Evolutionary conservation across 371 early-diverging fungal species (phyloP).

Genomic region (Actinomortierella ambigua): DNA sequence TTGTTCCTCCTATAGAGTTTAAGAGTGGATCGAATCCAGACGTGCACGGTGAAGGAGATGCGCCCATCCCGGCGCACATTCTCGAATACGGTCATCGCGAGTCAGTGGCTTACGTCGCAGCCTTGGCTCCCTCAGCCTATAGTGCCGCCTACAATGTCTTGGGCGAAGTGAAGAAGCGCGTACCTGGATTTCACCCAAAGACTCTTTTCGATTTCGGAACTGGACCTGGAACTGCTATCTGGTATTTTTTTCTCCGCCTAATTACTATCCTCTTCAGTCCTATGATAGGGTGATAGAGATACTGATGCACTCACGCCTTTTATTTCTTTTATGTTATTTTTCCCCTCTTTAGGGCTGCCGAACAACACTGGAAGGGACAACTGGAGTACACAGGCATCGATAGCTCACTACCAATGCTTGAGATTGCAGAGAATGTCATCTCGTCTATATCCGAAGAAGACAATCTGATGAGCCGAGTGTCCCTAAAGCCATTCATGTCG

Average conservation of each 20-base stretch:
- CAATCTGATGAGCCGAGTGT: conserved; percentile 44
- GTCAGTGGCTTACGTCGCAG: conserved; percentile 76
- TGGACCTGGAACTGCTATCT: conserved; percentile 88
- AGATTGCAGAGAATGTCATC: conserved; percentile 58
- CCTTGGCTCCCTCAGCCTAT: conserved; percentile 69
- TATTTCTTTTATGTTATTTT: not conserved
- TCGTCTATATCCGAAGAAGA: conserved; percentile 22
- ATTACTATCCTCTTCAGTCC: not conserved
- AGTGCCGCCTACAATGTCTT: conserved; percentile 74
- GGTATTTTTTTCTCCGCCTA: conserved; percentile 47
- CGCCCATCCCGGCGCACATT: conserved; percentile 58
- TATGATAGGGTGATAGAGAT: not conserved
- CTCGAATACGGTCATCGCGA: conserved; percentile 80
- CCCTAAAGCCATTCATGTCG: conserved; percentile 69
- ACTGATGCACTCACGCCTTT: not conserved
- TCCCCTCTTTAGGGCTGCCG: conserved; percentile 65
- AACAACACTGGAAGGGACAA: conserved; percentile 55
- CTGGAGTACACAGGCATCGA: conserved; percentile 71
- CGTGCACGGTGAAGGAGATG: conserved; percentile 13
- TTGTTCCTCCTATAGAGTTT: conserved; percentile 14
- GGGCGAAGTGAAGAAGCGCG: conserved; percentile 59
- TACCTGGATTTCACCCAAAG: conserved; percentile 67
- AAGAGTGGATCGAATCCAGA: conserved; percentile 39
- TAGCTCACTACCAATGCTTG: conserved; percentile 81
- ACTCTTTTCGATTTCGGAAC: conserved; percentile 84